Base-by-base conservation (phyloP, 2,329 filamentous ascomycete genomes). In the Diaporthe citrichinensis region DNA sequence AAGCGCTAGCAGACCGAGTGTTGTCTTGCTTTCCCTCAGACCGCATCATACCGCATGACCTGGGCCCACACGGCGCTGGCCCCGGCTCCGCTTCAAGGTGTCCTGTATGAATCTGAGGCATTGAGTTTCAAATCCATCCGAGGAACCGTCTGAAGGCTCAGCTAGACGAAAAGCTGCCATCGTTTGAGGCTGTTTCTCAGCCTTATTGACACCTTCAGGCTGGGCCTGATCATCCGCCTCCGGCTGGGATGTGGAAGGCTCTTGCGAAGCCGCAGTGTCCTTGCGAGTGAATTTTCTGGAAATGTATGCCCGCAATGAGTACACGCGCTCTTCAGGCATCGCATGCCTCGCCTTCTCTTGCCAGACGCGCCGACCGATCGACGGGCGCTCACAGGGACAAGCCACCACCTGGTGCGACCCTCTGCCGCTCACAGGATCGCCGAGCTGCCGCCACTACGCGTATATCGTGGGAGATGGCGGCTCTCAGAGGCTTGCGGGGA, bases 331-430 rank as follows among this genome's bases (percentile, higher is more conserved):
- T 44, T 9, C 53, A 14, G n/a, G 31, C 9, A 53, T 25, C 31
- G 62, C 62, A 51, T 23, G 36, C 44, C 28, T 51, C 62, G 46
- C 62, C 62, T 53, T 68, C 62, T 68, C 62, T 68, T 53, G 46
- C 62, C 46, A 68, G 62, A 39, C 62, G 62, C 44, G 46, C 46
- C 44, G 62, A 68, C 62, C 62, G 62, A 68, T 68, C 62, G 44
- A 68, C 62, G 62, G 62, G 62, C 62, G 62, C 62, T 51, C 62
- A 68, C 62, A 68, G 62, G 62, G 62, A 53, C 62, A 68, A 68
- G 62, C 62, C 62, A 68, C 62, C 62, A 46, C 28, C 46, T 68
- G 62, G 62, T 68, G 62, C 62, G 31, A 68, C 62, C 44, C 28
- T 36, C 39, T 51, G 6, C 44, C 46, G 61, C 61, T 15, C 44